These are phyloP conservation scores for Scenedesmus sp. DNA, from an alignment of 163 green algal genomes.

Conservation along the genomic window DNA sequence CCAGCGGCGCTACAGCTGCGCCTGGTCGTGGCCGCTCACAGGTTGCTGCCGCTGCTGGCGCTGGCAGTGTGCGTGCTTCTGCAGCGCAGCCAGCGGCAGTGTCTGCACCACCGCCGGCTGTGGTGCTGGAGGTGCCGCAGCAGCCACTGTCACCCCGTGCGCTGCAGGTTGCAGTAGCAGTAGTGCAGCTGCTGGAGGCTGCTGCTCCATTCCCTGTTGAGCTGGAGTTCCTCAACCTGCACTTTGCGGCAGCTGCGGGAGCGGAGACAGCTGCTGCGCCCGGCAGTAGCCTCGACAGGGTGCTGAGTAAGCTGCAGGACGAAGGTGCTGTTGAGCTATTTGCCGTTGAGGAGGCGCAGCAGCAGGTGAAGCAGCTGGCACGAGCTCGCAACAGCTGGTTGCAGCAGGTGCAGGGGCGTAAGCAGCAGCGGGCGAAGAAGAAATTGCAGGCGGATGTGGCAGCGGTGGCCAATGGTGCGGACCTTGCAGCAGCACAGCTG, in stretches of 20 bases:
- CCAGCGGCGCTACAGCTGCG: neutral
- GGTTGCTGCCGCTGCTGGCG: neutral
- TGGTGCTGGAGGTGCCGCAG: neutral
- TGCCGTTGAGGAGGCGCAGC: neutral
- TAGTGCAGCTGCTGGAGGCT: neutral
- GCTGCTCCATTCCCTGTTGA: conserved; percentile 1
- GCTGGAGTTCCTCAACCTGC: neutral
- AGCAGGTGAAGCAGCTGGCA: neutral
- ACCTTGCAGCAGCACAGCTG: neutral
- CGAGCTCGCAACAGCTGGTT: neutral
- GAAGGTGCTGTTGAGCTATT: neutral
- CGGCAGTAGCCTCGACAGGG: neutral
- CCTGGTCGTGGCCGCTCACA: neutral
- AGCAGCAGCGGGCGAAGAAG: neutral
- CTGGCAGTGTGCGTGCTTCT: neutral
- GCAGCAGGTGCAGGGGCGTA: neutral
- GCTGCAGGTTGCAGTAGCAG: neutral
- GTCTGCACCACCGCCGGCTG: neutral
- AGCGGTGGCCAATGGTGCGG: neutral
- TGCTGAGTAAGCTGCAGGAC: neutral
- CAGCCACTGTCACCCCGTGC: neutral
- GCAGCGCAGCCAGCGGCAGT: too few species aligned
- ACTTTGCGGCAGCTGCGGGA: neutral
- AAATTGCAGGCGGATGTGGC: neutral
- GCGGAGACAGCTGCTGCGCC: neutral